Conservation (phyloP, 805 yeast species). For the Ogataea naganishii region DNA sequence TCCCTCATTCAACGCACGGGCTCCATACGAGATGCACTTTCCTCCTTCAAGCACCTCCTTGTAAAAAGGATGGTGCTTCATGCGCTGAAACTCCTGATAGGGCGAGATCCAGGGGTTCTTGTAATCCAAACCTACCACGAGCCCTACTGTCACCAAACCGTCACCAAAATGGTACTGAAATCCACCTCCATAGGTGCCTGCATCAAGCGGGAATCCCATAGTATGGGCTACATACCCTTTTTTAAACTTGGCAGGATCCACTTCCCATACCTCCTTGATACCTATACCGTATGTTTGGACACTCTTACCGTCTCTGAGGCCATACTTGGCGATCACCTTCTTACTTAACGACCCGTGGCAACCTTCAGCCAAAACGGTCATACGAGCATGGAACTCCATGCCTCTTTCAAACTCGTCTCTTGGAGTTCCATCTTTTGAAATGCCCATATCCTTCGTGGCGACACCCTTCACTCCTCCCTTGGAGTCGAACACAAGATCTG, state of each 20-base stretch:
- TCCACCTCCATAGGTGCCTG: conserved; percentile 88
- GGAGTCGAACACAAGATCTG: conserved; percentile 59
- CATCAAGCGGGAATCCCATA: conserved; percentile 77
- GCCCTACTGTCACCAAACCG: conserved; percentile 81
- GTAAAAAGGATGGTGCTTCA: conserved; percentile 90
- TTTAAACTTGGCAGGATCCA: conserved; percentile 69
- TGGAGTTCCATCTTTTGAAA: conserved; percentile 66
- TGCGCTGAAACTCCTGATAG: conserved; percentile 87
- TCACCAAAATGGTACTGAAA: conserved; percentile 97
- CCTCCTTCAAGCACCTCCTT: conserved; percentile 73
- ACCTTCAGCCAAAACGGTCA: conserved; percentile 93
- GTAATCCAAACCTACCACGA: conserved; percentile 94
- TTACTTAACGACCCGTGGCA: conserved; percentile 93
- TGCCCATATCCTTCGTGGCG: conserved; percentile 90
- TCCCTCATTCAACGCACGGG: conserved; percentile 95
- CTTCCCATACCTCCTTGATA: conserved; percentile 96
- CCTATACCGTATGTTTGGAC: conserved; percentile 95
- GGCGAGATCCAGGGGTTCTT: conserved; percentile 93
- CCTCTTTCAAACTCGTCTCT: conserved; percentile 88
- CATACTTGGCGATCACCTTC: conserved; percentile 58
- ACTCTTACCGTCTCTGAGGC: conserved; percentile 53
- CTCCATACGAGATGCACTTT: conserved; percentile 88
- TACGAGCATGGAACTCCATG: conserved; percentile 90
- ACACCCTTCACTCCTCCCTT: conserved; percentile 72
- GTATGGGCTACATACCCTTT: conserved; percentile 80